A percentile compares a stretch with the other conserved stretches of the same genome.
phyloP scores from a whole-genome alignment of 352 stramenopile species.

The Poterioochromonas sp. region DNA sequence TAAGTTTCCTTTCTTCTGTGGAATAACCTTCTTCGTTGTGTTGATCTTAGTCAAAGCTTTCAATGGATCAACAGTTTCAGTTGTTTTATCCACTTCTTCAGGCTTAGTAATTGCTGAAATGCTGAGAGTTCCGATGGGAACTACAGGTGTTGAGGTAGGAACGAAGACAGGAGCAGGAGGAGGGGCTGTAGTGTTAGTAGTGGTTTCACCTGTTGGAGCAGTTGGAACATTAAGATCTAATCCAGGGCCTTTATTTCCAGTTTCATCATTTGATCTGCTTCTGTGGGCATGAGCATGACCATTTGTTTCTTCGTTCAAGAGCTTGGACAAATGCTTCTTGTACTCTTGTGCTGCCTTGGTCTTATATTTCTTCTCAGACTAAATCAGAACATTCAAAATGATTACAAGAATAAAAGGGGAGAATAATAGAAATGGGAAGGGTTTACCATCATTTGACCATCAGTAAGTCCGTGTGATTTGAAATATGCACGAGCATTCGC shows the following conservation, averaged over 20 bases:
- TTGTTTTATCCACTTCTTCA: not conserved
- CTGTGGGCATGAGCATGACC: not conserved
- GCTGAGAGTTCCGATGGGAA: not conserved
- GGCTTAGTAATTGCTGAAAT: not conserved
- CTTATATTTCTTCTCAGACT: constrained; percentile 48
- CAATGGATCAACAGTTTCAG: too few species aligned
- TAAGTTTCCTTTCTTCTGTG: not conserved
- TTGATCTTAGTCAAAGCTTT: not conserved
- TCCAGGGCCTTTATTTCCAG: not conserved
- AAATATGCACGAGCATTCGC: constrained; percentile 82
- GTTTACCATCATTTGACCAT: constrained; percentile 34
- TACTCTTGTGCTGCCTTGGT: constrained; percentile 45
- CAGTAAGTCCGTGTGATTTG: constrained; percentile 44
- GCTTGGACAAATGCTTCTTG: constrained; percentile 44
- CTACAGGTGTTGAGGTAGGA: not conserved
- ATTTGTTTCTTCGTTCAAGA: constrained; percentile 27
- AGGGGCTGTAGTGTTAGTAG: not conserved
- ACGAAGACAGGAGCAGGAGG: not conserved
- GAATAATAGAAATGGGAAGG: not conserved
- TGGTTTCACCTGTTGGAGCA: not conserved
- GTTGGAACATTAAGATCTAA: not conserved
- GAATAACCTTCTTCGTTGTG: not conserved
- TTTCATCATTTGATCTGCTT: not conserved
- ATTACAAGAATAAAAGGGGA: not conserved
- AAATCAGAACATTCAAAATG: not conserved